Base-by-base conservation (phyloP, 257 asterid species). In the Solanum appendiculatum region DNA sequence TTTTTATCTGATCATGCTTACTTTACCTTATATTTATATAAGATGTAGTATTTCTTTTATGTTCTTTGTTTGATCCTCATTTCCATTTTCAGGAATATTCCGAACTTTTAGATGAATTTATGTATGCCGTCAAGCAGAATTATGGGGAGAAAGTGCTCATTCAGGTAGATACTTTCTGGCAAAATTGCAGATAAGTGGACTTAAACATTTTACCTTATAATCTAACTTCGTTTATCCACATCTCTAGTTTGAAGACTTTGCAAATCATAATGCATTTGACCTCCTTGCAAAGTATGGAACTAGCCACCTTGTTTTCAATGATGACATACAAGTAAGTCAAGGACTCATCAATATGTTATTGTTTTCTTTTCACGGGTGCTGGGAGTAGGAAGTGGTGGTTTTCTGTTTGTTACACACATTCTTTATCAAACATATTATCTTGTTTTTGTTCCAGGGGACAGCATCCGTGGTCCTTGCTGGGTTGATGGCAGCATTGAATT, bases 381-480 rank as follows among this genome's bases (percentile, higher is more conserved):
- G 46, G 69, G 36, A 20, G 74, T 46, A 46, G 68, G 37, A 63
- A 44, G 44, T 27, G 83, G 37, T 15, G 1, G 81, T 15, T 25
- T 56, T 58, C 73, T 51, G 40, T 58, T 31, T 27, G 58, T 16
- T 16, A 63, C 8, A 44, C 58, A 21, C 37, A 15, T 84, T 39
- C 27, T 63, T 9, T 84, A 64, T 40, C 81, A 63, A 42, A 40
- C 39, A 27, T 33, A 16, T 46, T 21, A 25, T 66, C 36, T 42
- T 31, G 82, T 85, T 70, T 86, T 51, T 90, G 87, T 86, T 82
- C 75, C 93, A 95, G 98, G 98, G 98, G 51, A 95, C 98, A 16
- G 98, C 98, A 83, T 92, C 98, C 27, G 98, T 95, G 85, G 98
- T 95, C 84, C 96, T 95, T 81, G 90, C 98, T 1, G 98, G 98